Evolutionary conservation across 139 green algal species (phyloP).

Genomic region (Monoraphidium neglectum): DNA sequence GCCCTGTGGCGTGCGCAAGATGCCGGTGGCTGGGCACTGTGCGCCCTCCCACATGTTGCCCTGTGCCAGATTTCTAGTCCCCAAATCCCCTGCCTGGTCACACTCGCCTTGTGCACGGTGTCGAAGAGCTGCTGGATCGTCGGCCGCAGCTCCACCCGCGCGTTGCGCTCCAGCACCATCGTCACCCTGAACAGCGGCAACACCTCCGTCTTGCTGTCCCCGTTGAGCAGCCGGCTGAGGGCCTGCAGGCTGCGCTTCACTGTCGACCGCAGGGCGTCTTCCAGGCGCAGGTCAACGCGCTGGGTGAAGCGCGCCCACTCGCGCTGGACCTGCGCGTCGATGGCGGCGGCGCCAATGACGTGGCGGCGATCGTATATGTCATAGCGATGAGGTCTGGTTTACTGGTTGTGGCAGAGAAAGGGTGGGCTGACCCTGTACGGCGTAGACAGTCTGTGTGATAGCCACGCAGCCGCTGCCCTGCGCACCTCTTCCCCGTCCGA

Average conservation of each 20-base stretch:
- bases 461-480: no score
- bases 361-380: no score
- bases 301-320: conserved; percentile 84
- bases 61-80: no score
- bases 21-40: no score
- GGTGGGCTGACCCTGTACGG: no score
- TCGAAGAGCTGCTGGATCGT: conserved; percentile 82
- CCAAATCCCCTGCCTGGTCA: conserved; percentile 21
- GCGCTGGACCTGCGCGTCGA: no score
- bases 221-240: conserved; percentile 80
- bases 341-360: no score
- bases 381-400: no score
- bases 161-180: conserved; percentile 64
- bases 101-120: conserved; percentile 73
- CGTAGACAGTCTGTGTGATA: no score
- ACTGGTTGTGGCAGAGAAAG: no score
- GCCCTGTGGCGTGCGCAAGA: no score
- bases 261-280: conserved; percentile 75
- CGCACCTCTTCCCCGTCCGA: conserved; percentile 83
- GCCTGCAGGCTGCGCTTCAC: conserved; percentile 83
- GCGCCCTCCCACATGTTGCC: no score
- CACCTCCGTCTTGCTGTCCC: conserved; percentile 81
- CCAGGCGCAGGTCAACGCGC: conserved; percentile 82
- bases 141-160: conserved; percentile 72
- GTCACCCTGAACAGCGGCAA: conserved; percentile 75